Percentiles rank a stretch among this genome's conserved stretches.
Evolutionary conservation across 2,329 filamentous ascomycete species (phyloP).

Genomic region (Bipolaris oryzae): DNA sequence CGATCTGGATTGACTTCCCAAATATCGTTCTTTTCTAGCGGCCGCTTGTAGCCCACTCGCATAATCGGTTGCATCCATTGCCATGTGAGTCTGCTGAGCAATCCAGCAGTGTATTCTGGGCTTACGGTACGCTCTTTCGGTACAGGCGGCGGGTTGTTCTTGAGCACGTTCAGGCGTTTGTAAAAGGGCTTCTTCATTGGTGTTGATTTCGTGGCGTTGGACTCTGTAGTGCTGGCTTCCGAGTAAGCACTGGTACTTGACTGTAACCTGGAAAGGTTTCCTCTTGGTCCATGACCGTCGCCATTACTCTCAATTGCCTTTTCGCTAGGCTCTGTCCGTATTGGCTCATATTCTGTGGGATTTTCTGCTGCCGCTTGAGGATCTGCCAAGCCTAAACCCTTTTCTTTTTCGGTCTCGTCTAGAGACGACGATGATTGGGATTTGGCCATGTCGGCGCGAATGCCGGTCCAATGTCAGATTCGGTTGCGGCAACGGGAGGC

Average conservation of each 20-base stretch:
- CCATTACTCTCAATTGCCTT: constrained; percentile 40
- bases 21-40: constrained; percentile 82
- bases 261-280: constrained; percentile 35
- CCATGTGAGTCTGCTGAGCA: constrained; percentile 79
- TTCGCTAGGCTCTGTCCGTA: constrained; percentile 38
- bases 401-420: constrained; percentile 45
- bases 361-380: constrained; percentile 41
- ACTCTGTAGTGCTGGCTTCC: constrained; percentile 39
- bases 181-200: constrained; percentile 62
- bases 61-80: constrained; percentile 92
- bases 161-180: constrained; percentile 58
- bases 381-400: constrained; percentile 46
- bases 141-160: constrained; percentile 60
- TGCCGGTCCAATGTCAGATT: constrained; percentile 1
- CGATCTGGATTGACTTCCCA: constrained; percentile 87
- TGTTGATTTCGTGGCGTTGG: constrained; percentile 34
- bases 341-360: constrained; percentile 49
- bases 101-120: constrained; percentile 73
- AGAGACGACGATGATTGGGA: constrained; percentile 33
- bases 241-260: constrained; percentile 37
- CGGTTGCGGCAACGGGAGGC: constrained; percentile 1
- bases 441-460: constrained; percentile 17
- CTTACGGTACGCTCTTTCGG: constrained; percentile 62
- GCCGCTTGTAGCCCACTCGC: constrained; percentile 80
- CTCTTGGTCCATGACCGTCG: constrained; percentile 28